These are phyloP conservation scores for Malus sieversii DNA, from an alignment of 306 rosid species.

Conservation along the genomic window DNA sequence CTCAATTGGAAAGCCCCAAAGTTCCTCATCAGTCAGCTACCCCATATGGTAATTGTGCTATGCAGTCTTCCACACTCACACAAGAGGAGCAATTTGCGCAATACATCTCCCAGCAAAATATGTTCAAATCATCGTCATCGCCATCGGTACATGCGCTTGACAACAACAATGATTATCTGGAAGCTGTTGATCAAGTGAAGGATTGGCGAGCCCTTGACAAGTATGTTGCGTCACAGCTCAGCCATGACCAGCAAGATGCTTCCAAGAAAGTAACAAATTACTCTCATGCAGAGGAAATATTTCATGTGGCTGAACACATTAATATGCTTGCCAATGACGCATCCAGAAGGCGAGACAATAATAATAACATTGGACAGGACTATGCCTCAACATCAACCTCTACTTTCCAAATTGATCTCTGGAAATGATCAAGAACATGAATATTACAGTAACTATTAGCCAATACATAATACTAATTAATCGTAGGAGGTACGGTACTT, in stretches of 20 bases:
- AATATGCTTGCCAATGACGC: constrained; percentile 26
- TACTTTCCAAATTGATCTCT: constrained; percentile 57
- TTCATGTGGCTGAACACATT: constrained; percentile 35
- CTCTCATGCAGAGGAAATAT: constrained; percentile 31
- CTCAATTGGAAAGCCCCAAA: constrained; percentile 70
- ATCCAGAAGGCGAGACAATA: constrained; percentile 27
- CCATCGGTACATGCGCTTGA: background rate
- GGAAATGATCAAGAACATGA: constrained; percentile 45
- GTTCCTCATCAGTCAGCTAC: background rate
- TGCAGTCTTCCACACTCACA: constrained; percentile 37
- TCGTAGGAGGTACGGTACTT: constrained; percentile 30
- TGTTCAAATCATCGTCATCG: constrained; percentile 3
- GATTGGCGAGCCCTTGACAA: constrained; percentile 83
- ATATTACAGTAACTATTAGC: background rate
- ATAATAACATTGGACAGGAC: constrained; percentile 18
- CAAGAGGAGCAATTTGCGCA: constrained; percentile 37
- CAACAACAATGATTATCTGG: constrained; percentile 19
- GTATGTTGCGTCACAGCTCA: constrained; percentile 70
- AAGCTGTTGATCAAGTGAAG: constrained; percentile 43
- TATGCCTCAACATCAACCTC: constrained; percentile 54
- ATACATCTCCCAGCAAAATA: constrained; percentile 13
- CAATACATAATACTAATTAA: constrained; percentile 39
- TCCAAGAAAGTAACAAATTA: constrained; percentile 35
- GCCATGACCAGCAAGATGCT: constrained; percentile 41
- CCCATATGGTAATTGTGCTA: constrained; percentile 8